Evolutionary conservation across 1,139 yeast genomes (phyloP).

Genomic region (Diutina pseudorugosa): DNA sequence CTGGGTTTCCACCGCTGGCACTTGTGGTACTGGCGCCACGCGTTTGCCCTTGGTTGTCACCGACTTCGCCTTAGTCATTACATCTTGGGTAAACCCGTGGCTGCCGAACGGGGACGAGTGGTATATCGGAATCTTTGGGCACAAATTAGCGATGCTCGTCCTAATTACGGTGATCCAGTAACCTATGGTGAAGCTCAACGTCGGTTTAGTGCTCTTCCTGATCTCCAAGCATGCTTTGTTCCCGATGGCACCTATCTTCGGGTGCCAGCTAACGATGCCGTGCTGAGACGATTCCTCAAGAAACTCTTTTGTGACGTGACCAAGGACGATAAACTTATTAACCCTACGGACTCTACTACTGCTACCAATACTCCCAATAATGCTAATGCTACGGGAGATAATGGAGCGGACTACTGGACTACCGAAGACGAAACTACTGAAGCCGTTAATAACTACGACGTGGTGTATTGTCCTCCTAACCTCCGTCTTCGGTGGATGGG

Average conservation of each 20-base stretch:
- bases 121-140: slow-evolving; percentile 43
- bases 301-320: slow-evolving; percentile 74
- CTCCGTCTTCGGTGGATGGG: slow-evolving; percentile 49
- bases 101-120: slow-evolving; percentile 65
- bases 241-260: slow-evolving; percentile 76
- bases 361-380: too few relatives aligned
- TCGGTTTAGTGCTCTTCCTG: slow-evolving; percentile 29
- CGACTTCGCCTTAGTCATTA: slow-evolving; percentile 67
- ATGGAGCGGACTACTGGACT: slow-evolving; percentile 21
- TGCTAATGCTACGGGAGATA: slow-evolving; percentile 6
- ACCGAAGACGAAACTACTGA: slow-evolving; percentile 27
- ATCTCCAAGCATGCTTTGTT: slow-evolving; percentile 40
- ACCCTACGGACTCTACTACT: slow-evolving; percentile 3
- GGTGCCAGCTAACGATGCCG: slow-evolving; percentile 76
- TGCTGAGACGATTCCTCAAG: slow-evolving; percentile 51
- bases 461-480: slow-evolving; percentile 81
- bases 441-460: slow-evolving; percentile 32
- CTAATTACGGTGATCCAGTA: slow-evolving; percentile 52
- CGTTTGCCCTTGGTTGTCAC: slow-evolving; percentile 45
- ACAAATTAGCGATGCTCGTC: slow-evolving; percentile 27
- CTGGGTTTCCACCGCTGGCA: neutral
- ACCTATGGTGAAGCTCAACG: slow-evolving; percentile 32
- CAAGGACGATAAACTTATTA: slow-evolving; percentile 54
- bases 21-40: slow-evolving; percentile 43
- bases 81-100: slow-evolving; percentile 54